Percentiles rank a stretch among this genome's conserved stretches.
Conservation (phyloP, 306 rosid genomes). For the Herpetospermum pedunculosum region DNA sequence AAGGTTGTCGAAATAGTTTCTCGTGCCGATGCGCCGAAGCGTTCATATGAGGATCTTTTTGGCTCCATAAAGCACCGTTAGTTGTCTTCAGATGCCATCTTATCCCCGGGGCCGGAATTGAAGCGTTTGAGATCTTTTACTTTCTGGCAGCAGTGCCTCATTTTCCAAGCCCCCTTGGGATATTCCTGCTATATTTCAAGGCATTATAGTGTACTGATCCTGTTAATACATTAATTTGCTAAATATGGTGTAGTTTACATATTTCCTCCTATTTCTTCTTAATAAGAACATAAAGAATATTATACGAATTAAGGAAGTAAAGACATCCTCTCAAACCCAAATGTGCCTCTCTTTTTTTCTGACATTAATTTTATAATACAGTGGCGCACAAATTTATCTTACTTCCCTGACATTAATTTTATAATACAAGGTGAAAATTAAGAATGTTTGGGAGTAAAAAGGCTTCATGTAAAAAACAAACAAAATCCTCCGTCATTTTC, state of each 20-base stretch:
- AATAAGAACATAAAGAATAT: neutral
- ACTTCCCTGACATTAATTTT: neutral
- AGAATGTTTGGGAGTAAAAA: neutral
- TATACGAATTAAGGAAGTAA: neutral
- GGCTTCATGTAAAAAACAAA: neutral
- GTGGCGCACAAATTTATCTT: neutral
- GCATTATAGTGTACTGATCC: neutral
- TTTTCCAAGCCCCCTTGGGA: neutral
- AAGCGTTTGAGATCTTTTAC: constrained; percentile 4
- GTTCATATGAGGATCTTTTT: constrained; percentile 61
- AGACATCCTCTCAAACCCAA: neutral
- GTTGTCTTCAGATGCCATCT: neutral
- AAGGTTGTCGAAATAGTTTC: constrained; percentile 89
- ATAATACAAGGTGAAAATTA: neutral
- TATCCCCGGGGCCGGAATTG: neutral
- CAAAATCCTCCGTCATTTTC: neutral
- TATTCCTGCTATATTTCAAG: neutral
- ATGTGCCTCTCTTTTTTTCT: neutral
- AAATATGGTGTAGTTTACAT: neutral
- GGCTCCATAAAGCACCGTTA: constrained; percentile 60
- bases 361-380: neutral
- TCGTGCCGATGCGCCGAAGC: constrained; percentile 63
- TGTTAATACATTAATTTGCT: neutral
- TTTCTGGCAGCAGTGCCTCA: constrained; percentile 1
- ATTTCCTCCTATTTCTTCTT: neutral